Evolutionary conservation across 2,329 filamentous ascomycete genomes (phyloP), one percentile per base, ranked within the genome.

Genomic region (Aspergillus melleus): DNA sequence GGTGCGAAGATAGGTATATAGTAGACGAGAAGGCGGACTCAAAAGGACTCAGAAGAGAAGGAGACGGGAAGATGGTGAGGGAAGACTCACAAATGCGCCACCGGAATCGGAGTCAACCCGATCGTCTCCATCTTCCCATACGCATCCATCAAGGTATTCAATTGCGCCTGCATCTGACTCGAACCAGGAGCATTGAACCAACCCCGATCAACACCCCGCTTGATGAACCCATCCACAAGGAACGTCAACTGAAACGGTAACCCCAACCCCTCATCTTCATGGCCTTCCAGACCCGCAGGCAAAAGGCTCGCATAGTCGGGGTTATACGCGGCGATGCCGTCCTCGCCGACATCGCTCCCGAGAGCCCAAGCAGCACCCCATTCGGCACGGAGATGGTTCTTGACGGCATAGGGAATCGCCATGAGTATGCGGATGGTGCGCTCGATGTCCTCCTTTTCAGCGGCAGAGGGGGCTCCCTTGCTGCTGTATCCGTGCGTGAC

Each of bases 41-140:
- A 14, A 22, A 20, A 19, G 12, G 6, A 26, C 16, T 3, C 14
- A 14, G 16, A 20, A 19, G 16, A 8, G n/a, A n/a, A 14, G 14
- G 19, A 30, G 26, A 53, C 50, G 49, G 29, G n/a, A 14, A 39
- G 44, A 30, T 42, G 32, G 14, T 29, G 10, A 29, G 9, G 51
- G 46, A 9, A 39, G 30, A 61, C 74, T 68, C 65, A 78, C 67
- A 88, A 68, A 68, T 88, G 86, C 5, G 86, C 86, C 8, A 89
- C 82, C 1, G 86, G 86, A 20, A 88, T 82, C 0, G 86, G 85
- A 0, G 86, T 88, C n/a, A 84, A 72, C 59, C 85, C 80, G 47
- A 89, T 88, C 0, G 86, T 88, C 73, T 89, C 86, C 85, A 88
- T 87, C 56, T 74, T 80, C 2, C 85, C 85, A 69, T 86, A 88